Evolutionary conservation across 2,329 filamentous ascomycete species (phyloP).

Genomic region (Scytalidium sp.): DNA sequence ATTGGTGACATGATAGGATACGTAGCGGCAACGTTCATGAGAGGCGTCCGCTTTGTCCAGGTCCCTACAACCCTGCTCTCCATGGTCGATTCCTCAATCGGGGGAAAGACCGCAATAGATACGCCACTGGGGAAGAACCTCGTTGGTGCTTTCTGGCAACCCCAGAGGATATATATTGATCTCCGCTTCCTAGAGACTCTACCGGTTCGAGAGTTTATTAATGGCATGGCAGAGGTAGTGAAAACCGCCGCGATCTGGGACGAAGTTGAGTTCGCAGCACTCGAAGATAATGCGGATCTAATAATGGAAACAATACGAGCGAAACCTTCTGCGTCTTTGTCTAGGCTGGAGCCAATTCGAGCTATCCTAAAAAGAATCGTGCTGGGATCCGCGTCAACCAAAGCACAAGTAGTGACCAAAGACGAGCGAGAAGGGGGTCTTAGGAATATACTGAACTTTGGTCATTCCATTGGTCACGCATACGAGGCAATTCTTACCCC

Average conservation of each 20-base stretch:
- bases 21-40: conserved; percentile 97
- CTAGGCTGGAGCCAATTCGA: conserved; percentile 67
- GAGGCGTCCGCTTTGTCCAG: conserved; percentile 92
- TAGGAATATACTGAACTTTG: conserved; percentile 93
- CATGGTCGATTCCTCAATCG: conserved; percentile 99
- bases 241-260: conserved; percentile 98
- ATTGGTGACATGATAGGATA: conserved; percentile 99
- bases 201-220: conserved; percentile 89
- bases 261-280: conserved; percentile 76
- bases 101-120: conserved; percentile 97
- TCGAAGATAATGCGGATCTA: conserved; percentile 76
- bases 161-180: conserved; percentile 90
- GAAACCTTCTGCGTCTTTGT: conserved; percentile 46
- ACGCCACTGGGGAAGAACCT: conserved; percentile 95
- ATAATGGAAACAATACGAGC: conserved; percentile 72
- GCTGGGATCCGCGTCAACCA: conserved; percentile 85
- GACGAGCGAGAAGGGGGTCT: conserved; percentile 94
- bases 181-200: conserved; percentile 87
- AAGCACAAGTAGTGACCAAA: conserved; percentile 89
- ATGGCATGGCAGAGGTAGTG: conserved; percentile 97
- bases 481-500: conserved; percentile 94
- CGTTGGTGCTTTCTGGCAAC: conserved; percentile 96
- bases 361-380: conserved; percentile 75
- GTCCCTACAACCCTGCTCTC: conserved; percentile 91
- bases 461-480: conserved; percentile 96